Base-by-base conservation (phyloP, 345 rosid species). In the Crucihimalaya himalaica region DNA sequence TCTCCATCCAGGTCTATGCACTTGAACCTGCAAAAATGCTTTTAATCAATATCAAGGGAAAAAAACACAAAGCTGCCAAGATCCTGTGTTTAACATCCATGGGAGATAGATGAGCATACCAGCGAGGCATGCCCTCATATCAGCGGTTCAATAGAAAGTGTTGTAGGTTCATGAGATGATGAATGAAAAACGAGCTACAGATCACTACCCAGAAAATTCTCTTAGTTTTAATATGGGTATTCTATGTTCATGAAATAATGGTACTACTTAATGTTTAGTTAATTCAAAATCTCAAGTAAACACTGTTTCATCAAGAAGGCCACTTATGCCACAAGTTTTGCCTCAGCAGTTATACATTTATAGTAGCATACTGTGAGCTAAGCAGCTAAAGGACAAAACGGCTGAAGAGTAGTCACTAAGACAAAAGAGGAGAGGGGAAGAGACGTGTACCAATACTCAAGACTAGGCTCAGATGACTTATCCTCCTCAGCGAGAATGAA, bases 401-500 rank as follows among this genome's bases (percentile, higher is more conserved):
- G 67, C 13, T 29, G 14, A 53, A 53, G 47, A 53, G 54, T 19
- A 52, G 66, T 32, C 3, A 23, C 10, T 73, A 63, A 31, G 21
- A 50, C 34, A 15, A 57, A 20, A 40, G 27, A 20, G 34, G 15
- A 19, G 28, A 32, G 23, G 54, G 57, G 27, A 28, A 42, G 69
- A 27, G 52, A 35, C 9, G n/a, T 46, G 48, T 89, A 93, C 98
- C 98, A 93, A 80, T 85, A 90, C 78, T 89, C 94, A 58, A 93
- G 91, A 74, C 97, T 86, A 68, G 89, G 89, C 66, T 86, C 96
- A 25, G 98, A 81, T 77, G 97, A 83, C 74, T 93, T 93, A 68
- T 93, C 96, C 85, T 91, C 98, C 80, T 91, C 98, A 27, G 97
- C 81, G 28, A 93, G 86, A 48, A 93, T 87, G 80, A 93, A 93